Base-by-base conservation (phyloP, 1,284 basidiomycete species). In the Cutaneotrichosporon cyanovorans region DNA sequence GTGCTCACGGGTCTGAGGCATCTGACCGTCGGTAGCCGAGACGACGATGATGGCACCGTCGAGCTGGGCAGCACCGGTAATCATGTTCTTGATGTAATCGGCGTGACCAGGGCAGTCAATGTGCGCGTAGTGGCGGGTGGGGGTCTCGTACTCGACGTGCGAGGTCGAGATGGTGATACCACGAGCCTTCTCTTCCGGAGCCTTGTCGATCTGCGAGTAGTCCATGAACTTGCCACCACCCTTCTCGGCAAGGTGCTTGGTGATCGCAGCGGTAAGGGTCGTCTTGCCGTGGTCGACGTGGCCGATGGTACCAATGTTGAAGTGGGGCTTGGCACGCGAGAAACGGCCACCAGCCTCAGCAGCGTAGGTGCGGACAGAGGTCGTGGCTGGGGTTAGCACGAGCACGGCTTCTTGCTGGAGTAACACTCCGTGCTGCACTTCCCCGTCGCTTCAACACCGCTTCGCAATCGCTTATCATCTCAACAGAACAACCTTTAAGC, bases 1-100 rank as follows among this genome's bases (percentile, higher is more conserved):
- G 75, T 99, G 95, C 77, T 99, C 95, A 62, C 93, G 84, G 46
- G 95, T 99, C 74, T 98, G 95, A 47, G 95, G 95, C 95, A 99
- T 99, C 75, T 97, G 92, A 62, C 95, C 95, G 69, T 99, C 95
- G 21, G 90, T 95, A 19, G 95, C 95, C 45, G 95, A 96, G 33
- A 99, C 95, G 60, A 99, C 89, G 62, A 93, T 92, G 68, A 93
- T 92, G 62, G 86, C 88, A 59, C 89, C 91, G 63, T 96, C 93
- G 85, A 99, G 96, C 72, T 98, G 95, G 40, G 95, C 92, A 48
- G 93, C 93, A 76, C 93, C 93, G 54, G 95, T 98, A 68, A 98
- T 98, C 93, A 98, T 98, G 81, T 96, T 96, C 73, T 90, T 87
- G 72, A 88, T 87, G 72, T 88, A 71, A 57, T 75, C 74, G 49